Conservation (phyloP, 169 alveolate genomes). For the Eimeria acervulina region DNA sequence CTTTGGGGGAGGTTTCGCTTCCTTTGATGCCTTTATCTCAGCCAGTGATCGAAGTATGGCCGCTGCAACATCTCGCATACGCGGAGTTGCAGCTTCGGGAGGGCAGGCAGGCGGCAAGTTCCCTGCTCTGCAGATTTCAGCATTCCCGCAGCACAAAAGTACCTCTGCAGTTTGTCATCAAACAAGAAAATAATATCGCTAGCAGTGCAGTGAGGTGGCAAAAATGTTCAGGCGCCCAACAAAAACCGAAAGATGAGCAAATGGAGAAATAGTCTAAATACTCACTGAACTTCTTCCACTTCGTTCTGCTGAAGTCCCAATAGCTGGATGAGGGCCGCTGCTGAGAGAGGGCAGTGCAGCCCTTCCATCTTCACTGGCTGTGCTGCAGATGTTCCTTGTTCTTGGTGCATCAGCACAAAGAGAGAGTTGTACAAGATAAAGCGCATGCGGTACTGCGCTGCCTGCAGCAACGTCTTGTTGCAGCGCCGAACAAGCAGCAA, state of each 20-base stretch:
- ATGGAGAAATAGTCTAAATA: background rate
- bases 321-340: conserved; percentile 58
- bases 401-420: conserved; percentile 46
- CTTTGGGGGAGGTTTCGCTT: background rate
- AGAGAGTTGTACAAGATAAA: conserved; percentile 67
- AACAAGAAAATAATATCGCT: too few relatives aligned
- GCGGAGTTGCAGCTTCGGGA: conserved; percentile 70
- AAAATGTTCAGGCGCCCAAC: background rate
- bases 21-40: background rate
- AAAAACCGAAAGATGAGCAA: background rate
- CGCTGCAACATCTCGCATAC: conserved; percentile 54
- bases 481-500: conserved; percentile 74
- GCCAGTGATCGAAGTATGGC: conserved; percentile 9
- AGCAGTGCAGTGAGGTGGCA: background rate
- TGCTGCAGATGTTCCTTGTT: background rate
- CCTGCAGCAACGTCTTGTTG: conserved; percentile 59
- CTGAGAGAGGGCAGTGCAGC: conserved; percentile 55
- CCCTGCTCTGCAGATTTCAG: conserved; percentile 17
- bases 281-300: conserved; percentile 59
- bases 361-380: conserved; percentile 20
- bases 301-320: conserved; percentile 33
- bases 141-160: background rate
- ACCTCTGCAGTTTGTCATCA: too few relatives aligned
- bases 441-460: conserved; percentile 82
- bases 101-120: conserved; percentile 71